Evolutionary conservation across 2,329 filamentous ascomycete species (phyloP).

Genomic region (Claviceps purpurea): DNA sequence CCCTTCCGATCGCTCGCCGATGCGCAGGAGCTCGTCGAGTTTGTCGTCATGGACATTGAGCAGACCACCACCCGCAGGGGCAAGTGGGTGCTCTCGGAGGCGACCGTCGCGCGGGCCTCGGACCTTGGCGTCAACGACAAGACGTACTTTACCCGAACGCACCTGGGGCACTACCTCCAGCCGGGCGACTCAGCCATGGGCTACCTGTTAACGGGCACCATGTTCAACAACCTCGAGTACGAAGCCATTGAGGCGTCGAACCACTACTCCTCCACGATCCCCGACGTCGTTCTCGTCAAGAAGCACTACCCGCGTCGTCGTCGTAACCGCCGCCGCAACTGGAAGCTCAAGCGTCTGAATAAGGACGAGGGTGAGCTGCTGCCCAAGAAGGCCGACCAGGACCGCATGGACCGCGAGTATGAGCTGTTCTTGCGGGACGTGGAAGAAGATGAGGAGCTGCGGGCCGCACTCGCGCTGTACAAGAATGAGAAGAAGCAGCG

Average conservation of each 20-base stretch:
- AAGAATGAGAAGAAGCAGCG: slow-evolving; percentile 46
- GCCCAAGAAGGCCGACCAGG: slow-evolving; percentile 77
- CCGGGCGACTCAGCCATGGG: slow-evolving; percentile 87
- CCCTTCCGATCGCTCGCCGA: slow-evolving; percentile 80
- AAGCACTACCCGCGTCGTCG: slow-evolving; percentile 83
- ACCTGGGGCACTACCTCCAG: slow-evolving; percentile 74
- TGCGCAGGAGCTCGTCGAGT: slow-evolving; percentile 74
- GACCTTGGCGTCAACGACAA: slow-evolving; percentile 79
- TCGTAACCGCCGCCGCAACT: slow-evolving; percentile 71
- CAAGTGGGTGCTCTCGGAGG: slow-evolving; percentile 74
- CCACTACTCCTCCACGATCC: slow-evolving; percentile 65
- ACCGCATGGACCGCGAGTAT: slow-evolving; percentile 82
- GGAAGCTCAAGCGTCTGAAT: slow-evolving; percentile 88
- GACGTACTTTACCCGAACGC: slow-evolving; percentile 81
- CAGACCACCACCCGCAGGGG: slow-evolving; percentile 61
- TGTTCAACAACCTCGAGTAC: slow-evolving; percentile 82
- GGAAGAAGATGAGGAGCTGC: slow-evolving; percentile 84
- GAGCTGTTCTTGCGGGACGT: slow-evolving; percentile 95
- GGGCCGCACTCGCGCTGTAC: slow-evolving; percentile 75
- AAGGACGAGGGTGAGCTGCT: slow-evolving; percentile 80
- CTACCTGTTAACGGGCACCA: slow-evolving; percentile 79
- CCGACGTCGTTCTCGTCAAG: slow-evolving; percentile 92
- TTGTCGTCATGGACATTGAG: slow-evolving; percentile 91
- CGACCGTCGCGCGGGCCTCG: slow-evolving; percentile 71
- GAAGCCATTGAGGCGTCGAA: slow-evolving; percentile 70